Evolutionary conservation across 306 rosid genomes (phyloP).

Genomic region (Hylodesmum podocarpum): DNA sequence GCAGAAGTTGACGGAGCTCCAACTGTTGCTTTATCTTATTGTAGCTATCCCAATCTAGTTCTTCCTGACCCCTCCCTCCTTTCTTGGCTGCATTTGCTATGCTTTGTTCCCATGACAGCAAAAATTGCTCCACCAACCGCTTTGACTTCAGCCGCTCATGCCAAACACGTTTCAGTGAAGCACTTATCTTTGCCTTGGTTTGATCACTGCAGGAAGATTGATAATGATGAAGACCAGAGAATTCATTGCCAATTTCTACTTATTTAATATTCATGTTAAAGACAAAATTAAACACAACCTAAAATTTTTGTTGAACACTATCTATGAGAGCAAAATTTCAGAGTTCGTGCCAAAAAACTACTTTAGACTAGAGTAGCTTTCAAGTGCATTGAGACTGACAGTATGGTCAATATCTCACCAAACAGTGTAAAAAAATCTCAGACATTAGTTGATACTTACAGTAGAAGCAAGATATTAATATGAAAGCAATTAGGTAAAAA

Average conservation of each 20-base stretch:
- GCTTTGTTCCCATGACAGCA: constrained; percentile 57
- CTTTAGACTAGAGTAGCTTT: constrained; percentile 13
- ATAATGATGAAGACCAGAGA: not conserved
- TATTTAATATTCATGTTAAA: constrained; percentile 18
- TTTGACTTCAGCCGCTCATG: constrained; percentile 56
- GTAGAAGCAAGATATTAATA: not conserved
- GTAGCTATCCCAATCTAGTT: constrained; percentile 55
- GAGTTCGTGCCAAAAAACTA: not conserved
- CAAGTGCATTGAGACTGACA: not conserved
- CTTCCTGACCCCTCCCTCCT: constrained; percentile 63
- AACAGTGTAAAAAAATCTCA: not conserved
- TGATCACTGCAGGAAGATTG: constrained; percentile 52
- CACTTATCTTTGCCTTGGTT: constrained; percentile 74
- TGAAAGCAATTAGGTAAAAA: constrained; percentile 13
- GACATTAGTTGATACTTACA: not conserved
- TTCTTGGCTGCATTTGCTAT: constrained; percentile 72
- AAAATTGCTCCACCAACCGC: constrained; percentile 40
- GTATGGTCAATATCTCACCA: not conserved
- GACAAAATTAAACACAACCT: not conserved
- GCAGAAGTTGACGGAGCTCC: constrained; percentile 17
- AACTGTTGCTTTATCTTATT: constrained; percentile 35
- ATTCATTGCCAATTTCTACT: not conserved
- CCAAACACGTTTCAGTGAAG: constrained; percentile 60
- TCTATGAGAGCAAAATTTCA: not conserved
- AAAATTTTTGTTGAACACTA: not conserved